phyloP scores from a whole-genome alignment of 805 yeast species.

The Cyberlindnera americana region DNA sequence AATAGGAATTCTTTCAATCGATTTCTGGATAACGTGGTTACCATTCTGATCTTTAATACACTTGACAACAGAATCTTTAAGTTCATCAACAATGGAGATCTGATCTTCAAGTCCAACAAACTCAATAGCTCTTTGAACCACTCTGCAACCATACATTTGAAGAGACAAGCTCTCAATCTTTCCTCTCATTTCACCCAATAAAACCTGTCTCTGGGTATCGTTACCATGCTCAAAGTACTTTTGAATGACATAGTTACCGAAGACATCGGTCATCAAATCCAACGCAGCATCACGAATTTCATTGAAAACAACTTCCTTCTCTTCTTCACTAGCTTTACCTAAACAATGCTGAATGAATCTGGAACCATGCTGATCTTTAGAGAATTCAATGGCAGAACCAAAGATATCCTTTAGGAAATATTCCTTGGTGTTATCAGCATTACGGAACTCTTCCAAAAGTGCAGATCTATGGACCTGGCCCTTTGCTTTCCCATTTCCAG shows the following conservation, averaged over 20 bases:
- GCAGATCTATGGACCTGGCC: constrained; percentile 70
- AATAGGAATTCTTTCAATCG: constrained; percentile 83
- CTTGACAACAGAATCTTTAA: constrained; percentile 54
- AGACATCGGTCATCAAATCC: constrained; percentile 90
- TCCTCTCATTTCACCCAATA: constrained; percentile 70
- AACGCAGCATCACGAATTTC: constrained; percentile 74
- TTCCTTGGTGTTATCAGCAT: constrained; percentile 50
- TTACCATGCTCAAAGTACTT: constrained; percentile 86
- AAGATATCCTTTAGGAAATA: constrained; percentile 69
- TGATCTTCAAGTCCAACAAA: constrained; percentile 63
- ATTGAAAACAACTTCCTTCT: constrained; percentile 76
- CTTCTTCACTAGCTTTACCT: constrained; percentile 61
- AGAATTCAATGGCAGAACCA: constrained; percentile 87
- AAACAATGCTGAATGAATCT: constrained; percentile 80
- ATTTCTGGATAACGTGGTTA: constrained; percentile 94
- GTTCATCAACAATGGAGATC: constrained; percentile 63
- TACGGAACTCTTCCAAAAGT: constrained; percentile 78
- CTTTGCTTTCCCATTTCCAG: constrained; percentile 19
- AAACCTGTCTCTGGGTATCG: constrained; percentile 58
- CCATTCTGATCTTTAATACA: constrained; percentile 96
- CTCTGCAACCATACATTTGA: constrained; percentile 98
- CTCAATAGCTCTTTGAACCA: constrained; percentile 90
- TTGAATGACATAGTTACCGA: constrained; percentile 96
- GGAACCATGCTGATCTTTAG: constrained; percentile 96
- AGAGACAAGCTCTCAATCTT: constrained; percentile 71